A percentile compares a stretch with the other conserved stretches of the same genome.
Conservation (phyloP, 2,329 filamentous ascomycete species). For the Fusarium austroafricanum region DNA sequence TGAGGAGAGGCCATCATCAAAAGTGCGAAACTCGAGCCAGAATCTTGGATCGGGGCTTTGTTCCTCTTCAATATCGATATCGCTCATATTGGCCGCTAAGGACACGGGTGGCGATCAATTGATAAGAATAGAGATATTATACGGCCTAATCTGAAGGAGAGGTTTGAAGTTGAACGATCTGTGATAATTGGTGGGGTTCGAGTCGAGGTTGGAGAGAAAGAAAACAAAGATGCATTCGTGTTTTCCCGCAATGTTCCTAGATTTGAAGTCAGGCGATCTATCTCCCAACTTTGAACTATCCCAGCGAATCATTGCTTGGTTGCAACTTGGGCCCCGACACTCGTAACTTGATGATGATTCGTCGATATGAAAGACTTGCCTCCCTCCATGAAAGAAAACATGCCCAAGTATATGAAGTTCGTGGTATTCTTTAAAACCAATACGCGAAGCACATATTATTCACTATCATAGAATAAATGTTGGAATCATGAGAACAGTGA, state of each 20-base stretch:
- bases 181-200: slow-evolving; percentile 16
- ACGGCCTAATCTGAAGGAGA: not conserved
- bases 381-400: not conserved
- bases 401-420: not conserved
- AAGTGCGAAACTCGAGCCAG: slow-evolving; percentile 60
- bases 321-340: slow-evolving; percentile 12
- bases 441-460: not conserved
- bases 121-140: not conserved
- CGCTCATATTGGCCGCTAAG: slow-evolving; percentile 34
- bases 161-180: not conserved
- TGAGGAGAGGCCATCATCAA: slow-evolving; percentile 54
- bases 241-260: slow-evolving; percentile 17
- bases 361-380: not conserved
- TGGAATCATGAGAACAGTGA: not conserved
- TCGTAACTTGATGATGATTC: slow-evolving; percentile 10
- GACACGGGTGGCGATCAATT: slow-evolving; percentile 11
- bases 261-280: slow-evolving; percentile 39
- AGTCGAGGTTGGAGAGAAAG: slow-evolving; percentile 19
- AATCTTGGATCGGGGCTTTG: slow-evolving; percentile 50
- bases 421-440: too few species aligned
- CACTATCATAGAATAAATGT: not conserved
- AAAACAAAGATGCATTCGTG: slow-evolving; percentile 29
- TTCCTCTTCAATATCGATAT: slow-evolving; percentile 38
- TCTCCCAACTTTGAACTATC: slow-evolving; percentile 19
- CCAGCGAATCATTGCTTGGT: slow-evolving; percentile 25